Base-by-base conservation (phyloP, 441 rosid species). In the Erodium texanum region DNA sequence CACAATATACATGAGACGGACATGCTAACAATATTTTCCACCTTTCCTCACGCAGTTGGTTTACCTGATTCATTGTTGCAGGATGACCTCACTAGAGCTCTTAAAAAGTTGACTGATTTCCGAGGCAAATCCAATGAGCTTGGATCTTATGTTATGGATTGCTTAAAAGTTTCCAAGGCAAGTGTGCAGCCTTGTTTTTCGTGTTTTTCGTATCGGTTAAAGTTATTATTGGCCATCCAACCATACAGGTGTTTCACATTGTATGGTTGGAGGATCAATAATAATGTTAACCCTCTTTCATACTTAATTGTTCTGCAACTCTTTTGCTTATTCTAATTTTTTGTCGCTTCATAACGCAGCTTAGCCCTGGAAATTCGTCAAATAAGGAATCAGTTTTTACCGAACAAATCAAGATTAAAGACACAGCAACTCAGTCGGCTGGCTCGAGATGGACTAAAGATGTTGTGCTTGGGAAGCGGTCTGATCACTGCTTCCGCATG, bases 381-480 rank as follows among this genome's bases (percentile, higher is more conserved):
- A 76, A 65, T 68, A 81, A 79, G 23, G 92, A 87, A 66, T 70
- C 78, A 10, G 69, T 82, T 65, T 65, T 66, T 71, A 72, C 80
- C 22, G 77, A 67, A 50, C 84, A 76, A 61, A 61, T 61, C 65
- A 83, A 74, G 78, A 81, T 80, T 15, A 77, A 75, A 41, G 89
- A 80, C 66, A 66, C 73, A 70, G 76, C 77, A 50, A 84, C 87
- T 7, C 81, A 73, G 58, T 73, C 91, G 24, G 86, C 91, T 67
- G 99, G 99, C 69, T 77, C 89, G 80, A 81, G 97, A 76, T 95
- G 85, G 85, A 81, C 92, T 82, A 92, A 95, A 70, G 98, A 92
- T 68, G 90, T 87, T 58, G 78, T 95, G 58, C 98, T 95, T 5
- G 98, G 96, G 70, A 95, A 95, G 78, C 81, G 96, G 79, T 86